Evolutionary conservation across 2,329 filamentous ascomycete species (phyloP), one percentile per base, ranked within the genome.

Genomic region (Lachnellula occidentalis): DNA sequence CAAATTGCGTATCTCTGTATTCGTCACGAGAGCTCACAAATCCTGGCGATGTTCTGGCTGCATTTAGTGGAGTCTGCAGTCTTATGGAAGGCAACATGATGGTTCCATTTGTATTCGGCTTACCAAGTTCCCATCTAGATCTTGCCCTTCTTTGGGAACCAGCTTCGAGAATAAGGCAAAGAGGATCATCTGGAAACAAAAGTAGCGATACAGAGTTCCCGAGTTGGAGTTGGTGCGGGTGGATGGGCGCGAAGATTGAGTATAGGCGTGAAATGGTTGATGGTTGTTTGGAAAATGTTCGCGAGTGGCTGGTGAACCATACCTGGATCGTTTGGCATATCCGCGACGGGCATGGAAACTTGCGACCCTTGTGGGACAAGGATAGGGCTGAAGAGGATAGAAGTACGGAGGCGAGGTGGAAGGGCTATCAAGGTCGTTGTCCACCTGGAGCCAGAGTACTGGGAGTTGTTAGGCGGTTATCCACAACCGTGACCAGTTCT

Each of bases 311-410:
- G 6, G 57, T 56, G 15, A 48, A 61, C 3, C 70, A 67, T 42
- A 72, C 71, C 0, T 72, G 70, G 71, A 72, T 73, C 34, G 49
- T 58, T 6, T 73, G 69, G 69, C 66, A 66, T 36, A 65, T 72
- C 2, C 58, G 70, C 15, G 68, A 71, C 48, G 65, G 61, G 3
- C 54, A 65, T 41, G 69, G 70, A 0, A 60, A 67, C 31, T 48
- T 71, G 8, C 50, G 67, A 15, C 67, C 58, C 1, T 36, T 71
- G 0, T 70, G 67, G 69, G 55, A 68, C 36, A 48, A 55, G 22
- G 9, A 37, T 7, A 50, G 45, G 15, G 27, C 27, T 31, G 27
- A 31, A 31, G 27, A 31, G 9, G 27, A 31, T 31, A 31, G 41
- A 12, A 51, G 31, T 46, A 36, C 22, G 12, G 50, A 50, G 17